phyloP scores from a whole-genome alignment of 2,329 filamentous ascomycete genomes.

The Colletotrichum somersetense region DNA sequence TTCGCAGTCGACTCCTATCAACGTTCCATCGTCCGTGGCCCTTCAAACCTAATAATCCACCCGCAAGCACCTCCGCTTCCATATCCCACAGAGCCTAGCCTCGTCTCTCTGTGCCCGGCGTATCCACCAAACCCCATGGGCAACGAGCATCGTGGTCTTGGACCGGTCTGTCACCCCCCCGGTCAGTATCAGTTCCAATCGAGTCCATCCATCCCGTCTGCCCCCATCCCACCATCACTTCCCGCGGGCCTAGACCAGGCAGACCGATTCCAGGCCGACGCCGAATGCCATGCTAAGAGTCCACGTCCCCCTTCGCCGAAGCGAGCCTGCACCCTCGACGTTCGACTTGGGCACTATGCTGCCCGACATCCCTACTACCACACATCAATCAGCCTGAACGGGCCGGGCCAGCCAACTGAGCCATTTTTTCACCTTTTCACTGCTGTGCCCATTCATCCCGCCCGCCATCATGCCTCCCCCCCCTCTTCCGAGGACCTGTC shows the following conservation, averaged over 20 bases:
- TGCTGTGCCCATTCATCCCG: neutral
- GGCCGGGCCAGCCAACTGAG: slow-evolving; percentile 22
- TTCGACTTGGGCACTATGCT: neutral
- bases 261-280: neutral
- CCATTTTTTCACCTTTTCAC: slow-evolving; percentile 15
- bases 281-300: slow-evolving; percentile 17
- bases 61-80: neutral
- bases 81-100: neutral
- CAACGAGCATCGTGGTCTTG: neutral
- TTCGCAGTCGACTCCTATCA: neutral
- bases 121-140: slow-evolving; percentile 16
- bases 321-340: neutral
- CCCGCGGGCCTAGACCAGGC: neutral
- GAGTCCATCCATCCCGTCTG: neutral
- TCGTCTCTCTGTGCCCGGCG: neutral
- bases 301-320: neutral
- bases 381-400: slow-evolving; percentile 39
- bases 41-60: neutral
- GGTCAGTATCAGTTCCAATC: neutral
- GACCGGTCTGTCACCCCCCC: slow-evolving; percentile 1
- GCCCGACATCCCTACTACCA: slow-evolving; percentile 1
- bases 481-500: neutral
- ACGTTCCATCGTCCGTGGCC: neutral
- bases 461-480: too few relatives aligned
- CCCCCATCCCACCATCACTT: slow-evolving; percentile 1